phyloP scores from a whole-genome alignment of 2,329 filamentous ascomycete genomes.

The Fragosphaeria purpurea region DNA sequence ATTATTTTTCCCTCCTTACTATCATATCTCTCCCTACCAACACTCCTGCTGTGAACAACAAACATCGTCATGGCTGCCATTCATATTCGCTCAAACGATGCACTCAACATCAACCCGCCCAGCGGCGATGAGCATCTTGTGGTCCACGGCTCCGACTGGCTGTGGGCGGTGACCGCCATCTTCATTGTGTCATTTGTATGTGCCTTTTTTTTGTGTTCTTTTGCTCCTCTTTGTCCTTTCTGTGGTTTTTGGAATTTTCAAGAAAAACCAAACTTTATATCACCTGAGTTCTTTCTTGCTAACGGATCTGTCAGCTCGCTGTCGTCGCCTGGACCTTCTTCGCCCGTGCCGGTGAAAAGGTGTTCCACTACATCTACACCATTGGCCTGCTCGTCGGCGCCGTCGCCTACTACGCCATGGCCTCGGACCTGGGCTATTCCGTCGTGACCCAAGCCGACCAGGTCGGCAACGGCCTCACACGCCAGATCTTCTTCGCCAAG shows the following conservation, averaged over 20 bases:
- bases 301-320: constrained; percentile 22
- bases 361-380: constrained; percentile 48
- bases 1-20: too few species aligned
- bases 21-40: too few species aligned
- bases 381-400: constrained; percentile 38
- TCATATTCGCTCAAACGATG: constrained; percentile 31
- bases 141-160: constrained; percentile 41
- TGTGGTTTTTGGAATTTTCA: too few species aligned
- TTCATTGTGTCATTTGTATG: constrained; percentile 36
- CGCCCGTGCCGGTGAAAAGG: constrained; percentile 35
- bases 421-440: constrained; percentile 38
- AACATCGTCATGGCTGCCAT: constrained; percentile 22
- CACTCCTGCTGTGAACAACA: too few species aligned
- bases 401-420: constrained; percentile 42
- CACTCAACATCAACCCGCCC: constrained; percentile 36
- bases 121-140: constrained; percentile 29
- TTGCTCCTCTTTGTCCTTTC: too few species aligned
- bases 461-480: constrained; percentile 19
- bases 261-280: too few species aligned
- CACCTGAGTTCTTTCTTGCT: too few species aligned
- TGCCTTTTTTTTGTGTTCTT: background rate
- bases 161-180: constrained; percentile 43
- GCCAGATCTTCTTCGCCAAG: constrained; percentile 46
- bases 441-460: constrained; percentile 25
- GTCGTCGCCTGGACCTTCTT: constrained; percentile 31